Conservation (phyloP, 2,329 filamentous ascomycete species). For the Ophiostoma piceae region DNA sequence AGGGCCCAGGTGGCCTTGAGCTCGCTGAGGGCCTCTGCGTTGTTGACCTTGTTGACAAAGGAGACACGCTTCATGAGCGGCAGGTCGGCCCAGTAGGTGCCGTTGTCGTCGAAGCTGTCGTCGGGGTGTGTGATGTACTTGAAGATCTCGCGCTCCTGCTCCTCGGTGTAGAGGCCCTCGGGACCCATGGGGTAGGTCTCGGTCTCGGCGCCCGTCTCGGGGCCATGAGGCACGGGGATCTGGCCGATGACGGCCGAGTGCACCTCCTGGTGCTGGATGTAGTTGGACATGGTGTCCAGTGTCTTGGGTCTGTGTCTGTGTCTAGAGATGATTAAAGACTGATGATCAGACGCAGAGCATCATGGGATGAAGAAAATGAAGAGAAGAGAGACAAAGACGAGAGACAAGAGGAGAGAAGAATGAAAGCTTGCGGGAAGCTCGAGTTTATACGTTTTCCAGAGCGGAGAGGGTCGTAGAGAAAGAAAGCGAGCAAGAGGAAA, state of each 20-base stretch:
- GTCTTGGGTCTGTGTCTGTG: constrained; percentile 2
- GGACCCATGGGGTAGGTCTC: constrained; percentile 42
- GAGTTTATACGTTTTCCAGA: constrained; percentile 20
- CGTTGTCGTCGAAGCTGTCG: constrained; percentile 76
- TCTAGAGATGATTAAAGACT: not conserved
- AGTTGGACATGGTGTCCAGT: constrained; percentile 33
- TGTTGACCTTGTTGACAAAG: constrained; percentile 72
- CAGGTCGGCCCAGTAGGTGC: constrained; percentile 90
- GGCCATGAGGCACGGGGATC: constrained; percentile 53
- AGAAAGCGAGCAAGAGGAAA: not conserved
- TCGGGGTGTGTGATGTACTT: constrained; percentile 77
- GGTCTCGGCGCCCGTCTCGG: constrained; percentile 46
- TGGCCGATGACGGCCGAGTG: constrained; percentile 45
- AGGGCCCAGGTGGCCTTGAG: constrained; percentile 63
- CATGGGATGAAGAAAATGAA: not conserved
- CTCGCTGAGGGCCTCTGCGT: constrained; percentile 64
- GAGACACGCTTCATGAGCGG: constrained; percentile 61
- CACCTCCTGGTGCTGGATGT: constrained; percentile 38
- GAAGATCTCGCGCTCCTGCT: constrained; percentile 59
- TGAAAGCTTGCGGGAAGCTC: constrained; percentile 13
- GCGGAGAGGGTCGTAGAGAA: not conserved
- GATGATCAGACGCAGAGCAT: constrained; percentile 17
- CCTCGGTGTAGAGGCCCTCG: constrained; percentile 39
- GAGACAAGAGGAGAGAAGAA: not conserved
- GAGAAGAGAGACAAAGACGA: not conserved